Base-by-base conservation (phyloP, 768 basidiomycete species). In the Leccinum aurantiacum region DNA sequence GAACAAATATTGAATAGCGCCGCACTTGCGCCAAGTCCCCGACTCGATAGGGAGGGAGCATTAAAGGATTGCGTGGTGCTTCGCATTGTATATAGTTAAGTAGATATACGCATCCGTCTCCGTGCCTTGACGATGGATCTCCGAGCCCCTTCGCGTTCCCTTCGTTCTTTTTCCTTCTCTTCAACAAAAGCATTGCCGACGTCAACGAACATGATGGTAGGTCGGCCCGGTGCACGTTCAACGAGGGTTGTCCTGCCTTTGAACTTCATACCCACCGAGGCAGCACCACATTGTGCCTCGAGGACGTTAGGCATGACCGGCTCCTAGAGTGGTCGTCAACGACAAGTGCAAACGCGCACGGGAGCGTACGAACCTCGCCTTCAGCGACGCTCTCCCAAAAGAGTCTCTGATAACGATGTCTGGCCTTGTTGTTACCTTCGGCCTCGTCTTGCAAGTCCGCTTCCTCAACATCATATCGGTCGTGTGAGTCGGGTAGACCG, bases 301-400 rank as follows among this genome's bases (percentile, higher is more conserved):
- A 91, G 74, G 35, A 80, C 72, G n/a, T 67, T 74, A 3, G 87
- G 83, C 38, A 91, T 78, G 47, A 89, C 71, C 9, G 87, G 84
- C 69, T 86, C 82, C 91, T 92, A 49, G 13, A 48, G 11, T 31
- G 52, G 53, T 60, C 15, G 19, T 56, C 56, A 38, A 51, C 29
- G 8, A n/a, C 38, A 13, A 14, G 10, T 17, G 47, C 3, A 44
- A 48, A 35, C 15, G 33, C 13, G 0, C 24, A 41, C 50, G 64
- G 38, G 11, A 33, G 22, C 33, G 68, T 73, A 68, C 75, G 46
- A 68, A 91, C 91, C 74, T 82, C 74, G 60, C 86, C 84, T 66
- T 93, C 91, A 10, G 80, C 79, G 41, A 89, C 82, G 31, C 87
- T 84, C 70, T 93, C 91, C 89, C 90, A 93, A 71, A 89, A 93